Base-by-base conservation (phyloP, 1,284 basidiomycete species). In the Heliocybe sulcata region DNA sequence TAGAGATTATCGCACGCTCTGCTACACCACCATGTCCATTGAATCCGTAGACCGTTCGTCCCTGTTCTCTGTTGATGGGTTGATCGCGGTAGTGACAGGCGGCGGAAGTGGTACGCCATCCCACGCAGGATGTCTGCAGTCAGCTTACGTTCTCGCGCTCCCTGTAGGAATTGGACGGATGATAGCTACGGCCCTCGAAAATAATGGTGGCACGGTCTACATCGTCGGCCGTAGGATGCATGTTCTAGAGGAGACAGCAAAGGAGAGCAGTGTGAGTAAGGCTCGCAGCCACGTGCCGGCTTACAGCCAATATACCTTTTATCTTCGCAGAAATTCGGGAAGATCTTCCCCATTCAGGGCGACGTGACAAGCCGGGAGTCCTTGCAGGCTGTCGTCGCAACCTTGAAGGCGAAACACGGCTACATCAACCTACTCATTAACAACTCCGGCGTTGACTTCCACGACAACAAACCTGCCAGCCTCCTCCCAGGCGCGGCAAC, bases 201-300 rank as follows among this genome's bases (percentile, higher is more conserved):
- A 80, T 65, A 87, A 87, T 59, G 87, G 86, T 38, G 86, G 87
- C 1, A 83, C 76, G 1, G 86, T 89, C 1, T 89, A 89, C 64
- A 87, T 89, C 62, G 64, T 86, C 26, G 83, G 83, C 20, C 77
- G 85, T 19, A 74, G 84, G 45, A 65, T 75, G 22, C 72, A 80
- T 35, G 72, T 82, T 23, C 70, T 89, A 16, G 72, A 85, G 58
- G 73, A 72, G 51, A 82, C 85, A 31, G 83, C 81, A 12, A 59
- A 61, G 47, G 67, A 75, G 57, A 65, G 72, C 54, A 75, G 61
- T 48, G 77, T 77, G 58, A 35, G 73, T 61, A 47, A 20, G 45
- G 11, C 20, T 25, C 45, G 45, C 9, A 9, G n/a, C 10, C 20
- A 9, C 23, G 45, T 20, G 9, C 9, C 20, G 10, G 9, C 45